Evolutionary conservation across 129 eudicot genomes (phyloP).

Genomic region (Solidago caesia): DNA sequence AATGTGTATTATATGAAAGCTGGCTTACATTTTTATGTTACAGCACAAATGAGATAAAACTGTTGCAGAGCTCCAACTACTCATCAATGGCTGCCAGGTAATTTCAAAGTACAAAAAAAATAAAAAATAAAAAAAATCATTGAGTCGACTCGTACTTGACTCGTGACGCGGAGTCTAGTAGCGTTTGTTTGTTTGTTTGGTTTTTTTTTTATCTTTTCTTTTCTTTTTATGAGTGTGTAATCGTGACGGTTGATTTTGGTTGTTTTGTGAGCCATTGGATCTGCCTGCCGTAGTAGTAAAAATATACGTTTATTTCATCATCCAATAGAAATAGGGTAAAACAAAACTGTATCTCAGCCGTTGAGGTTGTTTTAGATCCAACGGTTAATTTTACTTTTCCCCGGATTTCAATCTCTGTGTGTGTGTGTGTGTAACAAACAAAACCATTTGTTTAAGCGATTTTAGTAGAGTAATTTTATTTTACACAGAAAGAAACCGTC

Average conservation of each 20-base stretch:
- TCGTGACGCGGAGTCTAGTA: background rate
- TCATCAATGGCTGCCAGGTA: conserved; percentile 76
- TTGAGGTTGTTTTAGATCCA: background rate
- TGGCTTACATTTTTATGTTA: conserved; percentile 9
- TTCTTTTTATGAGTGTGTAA: background rate
- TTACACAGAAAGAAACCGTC: conserved; percentile 3
- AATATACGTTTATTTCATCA: too few relatives aligned
- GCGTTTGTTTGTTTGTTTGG: background rate
- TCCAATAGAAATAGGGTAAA: too few relatives aligned
- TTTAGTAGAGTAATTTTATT: too few relatives aligned
- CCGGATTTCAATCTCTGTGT: conserved; percentile 26
- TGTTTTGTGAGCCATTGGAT: background rate
- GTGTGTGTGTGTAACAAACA: too few relatives aligned
- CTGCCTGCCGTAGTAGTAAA: too few relatives aligned
- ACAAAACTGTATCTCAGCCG: conserved; percentile 18
- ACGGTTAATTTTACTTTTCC: conserved; percentile 6
- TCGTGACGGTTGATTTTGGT: conserved; percentile 31
- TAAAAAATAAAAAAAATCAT: background rate
- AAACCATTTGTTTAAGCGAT: too few relatives aligned
- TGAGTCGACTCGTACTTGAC: conserved; percentile 31
- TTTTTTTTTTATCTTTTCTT: too few relatives aligned
- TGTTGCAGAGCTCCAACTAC: conserved; percentile 59
- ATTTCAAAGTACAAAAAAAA: background rate
- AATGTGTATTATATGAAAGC: too few relatives aligned
- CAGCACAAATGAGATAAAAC: conserved; percentile 51